Percentiles rank a stretch among this genome's conserved stretches.
Evolutionary conservation across 2,329 filamentous ascomycete species (phyloP).

Genomic region (Diaporthe citrichinensis): DNA sequence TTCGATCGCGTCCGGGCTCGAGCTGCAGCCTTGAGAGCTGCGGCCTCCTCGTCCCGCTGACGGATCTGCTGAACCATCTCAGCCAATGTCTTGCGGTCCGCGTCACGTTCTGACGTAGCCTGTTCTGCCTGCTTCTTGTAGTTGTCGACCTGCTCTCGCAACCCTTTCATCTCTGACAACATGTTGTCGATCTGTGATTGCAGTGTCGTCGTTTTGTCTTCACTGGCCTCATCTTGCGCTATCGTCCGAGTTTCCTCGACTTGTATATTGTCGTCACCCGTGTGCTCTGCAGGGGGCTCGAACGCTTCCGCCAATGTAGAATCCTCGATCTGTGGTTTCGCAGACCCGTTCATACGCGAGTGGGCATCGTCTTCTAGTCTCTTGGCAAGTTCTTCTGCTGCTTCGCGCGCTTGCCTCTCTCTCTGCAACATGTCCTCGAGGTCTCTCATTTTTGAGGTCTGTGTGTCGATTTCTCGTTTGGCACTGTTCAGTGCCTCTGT

Average conservation of each 20-base stretch:
- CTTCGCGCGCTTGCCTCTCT: conserved; percentile 85
- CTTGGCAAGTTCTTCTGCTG: conserved; percentile 86
- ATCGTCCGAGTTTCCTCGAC: conserved; percentile 32
- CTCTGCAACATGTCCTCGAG: conserved; percentile 83
- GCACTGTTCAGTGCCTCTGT: conserved; percentile 87
- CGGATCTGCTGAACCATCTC: conserved; percentile 91
- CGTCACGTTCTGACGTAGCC: conserved; percentile 83
- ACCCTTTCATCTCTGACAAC: conserved; percentile 83
- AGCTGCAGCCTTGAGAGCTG: conserved; percentile 47
- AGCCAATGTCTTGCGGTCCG: conserved; percentile 80
- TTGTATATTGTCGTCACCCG: background rate
- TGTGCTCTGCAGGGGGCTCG: conserved; percentile 57
- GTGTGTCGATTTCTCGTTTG: conserved; percentile 89
- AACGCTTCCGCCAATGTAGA: conserved; percentile 62
- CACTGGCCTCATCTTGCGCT: conserved; percentile 47
- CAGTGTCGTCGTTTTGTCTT: conserved; percentile 50
- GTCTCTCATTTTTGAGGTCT: conserved; percentile 83
- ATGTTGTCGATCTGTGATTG: conserved; percentile 83
- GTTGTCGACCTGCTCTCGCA: conserved; percentile 83
- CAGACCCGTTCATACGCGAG: conserved; percentile 55
- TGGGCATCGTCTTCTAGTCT: conserved; percentile 72
- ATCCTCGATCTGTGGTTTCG: conserved; percentile 54
- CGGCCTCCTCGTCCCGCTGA: conserved; percentile 71
- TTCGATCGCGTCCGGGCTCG: conserved; percentile 55
- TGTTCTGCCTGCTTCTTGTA: conserved; percentile 84